Base-by-base conservation (phyloP, 441 rosid species). In the Eruca vesicaria region DNA sequence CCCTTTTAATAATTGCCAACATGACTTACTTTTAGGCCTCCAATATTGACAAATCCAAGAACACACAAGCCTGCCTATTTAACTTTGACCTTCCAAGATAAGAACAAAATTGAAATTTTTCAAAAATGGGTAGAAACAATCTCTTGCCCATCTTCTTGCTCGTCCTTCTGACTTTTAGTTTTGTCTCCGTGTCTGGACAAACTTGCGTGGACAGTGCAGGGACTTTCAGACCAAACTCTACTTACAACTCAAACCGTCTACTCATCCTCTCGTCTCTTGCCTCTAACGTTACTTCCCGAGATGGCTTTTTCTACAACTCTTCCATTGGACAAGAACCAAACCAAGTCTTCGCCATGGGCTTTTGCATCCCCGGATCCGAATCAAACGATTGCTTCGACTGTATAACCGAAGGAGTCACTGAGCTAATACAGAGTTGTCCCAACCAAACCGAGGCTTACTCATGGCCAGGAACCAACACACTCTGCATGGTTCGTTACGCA, bases 401-500 rank as follows among this genome's bases (percentile, higher is more conserved):
- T 33, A 62, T 86, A 19, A 55, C 45, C 0, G 38, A 16, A 6
- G 78, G 71, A 0, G 62, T 60, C 32, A 31, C 68, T 4, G 57
- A 63, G 33, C 12, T 88, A 14, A n/a, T 18, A 15, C 11, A 63
- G 14, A 29, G 0, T 1, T 88, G 90, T 52, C 84, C 86, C 7
- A 60, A 63, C 68, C 74, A 83, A 21, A 84, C 76, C 32, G 85
- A 84, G 28, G 81, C 86, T 7, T 32, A 32, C 2, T 59, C 73
- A 23, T 81, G 85, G 84, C 78, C 81, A 53, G 85, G 82, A 9
- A 10, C 28, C 2, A 0, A 68, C 2, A 69, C 59, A 18, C 69
- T 63, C 7, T 84, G 88, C 21, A 66, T 78, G 85, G 57, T 87
- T 1, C 80, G 87, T 0, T 84, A 83, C 53, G 73, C 89, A 3